Percentiles rank a stretch among this genome's conserved stretches.
phyloP scores from a whole-genome alignment of 345 rosid genomes.

The Eucalyptus curtisii region DNA sequence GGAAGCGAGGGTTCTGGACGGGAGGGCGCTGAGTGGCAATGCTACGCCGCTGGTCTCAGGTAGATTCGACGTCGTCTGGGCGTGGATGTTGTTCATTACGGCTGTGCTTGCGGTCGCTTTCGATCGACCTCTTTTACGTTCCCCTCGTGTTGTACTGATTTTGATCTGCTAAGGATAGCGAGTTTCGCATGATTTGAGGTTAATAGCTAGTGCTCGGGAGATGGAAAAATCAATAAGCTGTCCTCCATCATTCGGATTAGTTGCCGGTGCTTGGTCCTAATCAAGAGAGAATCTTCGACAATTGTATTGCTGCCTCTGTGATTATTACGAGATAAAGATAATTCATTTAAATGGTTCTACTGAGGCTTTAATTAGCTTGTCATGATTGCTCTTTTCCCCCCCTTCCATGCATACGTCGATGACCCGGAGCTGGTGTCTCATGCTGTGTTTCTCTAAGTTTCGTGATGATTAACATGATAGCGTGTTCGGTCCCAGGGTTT shows the following conservation, averaged over 20 bases:
- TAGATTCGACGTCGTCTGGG: background rate
- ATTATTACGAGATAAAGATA: background rate
- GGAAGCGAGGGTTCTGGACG: constrained; percentile 30
- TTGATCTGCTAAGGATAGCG: background rate
- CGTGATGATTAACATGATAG: background rate
- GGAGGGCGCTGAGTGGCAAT: constrained; percentile 2
- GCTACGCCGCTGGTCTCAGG: background rate
- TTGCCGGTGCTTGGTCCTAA: background rate
- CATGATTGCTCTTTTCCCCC: background rate
- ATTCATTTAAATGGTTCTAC: background rate
- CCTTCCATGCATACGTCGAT: background rate
- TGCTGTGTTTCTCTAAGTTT: background rate
- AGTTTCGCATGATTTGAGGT: background rate
- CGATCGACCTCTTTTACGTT: background rate
- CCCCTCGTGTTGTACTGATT: background rate
- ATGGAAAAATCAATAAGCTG: background rate
- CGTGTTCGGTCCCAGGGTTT: background rate
- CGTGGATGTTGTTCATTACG: background rate
- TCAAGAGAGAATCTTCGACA: background rate
- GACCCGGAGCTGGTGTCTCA: background rate
- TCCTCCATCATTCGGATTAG: background rate
- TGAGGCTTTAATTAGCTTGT: background rate
- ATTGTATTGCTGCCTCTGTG: background rate
- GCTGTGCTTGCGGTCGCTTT: background rate
- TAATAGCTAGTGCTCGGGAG: background rate